A percentile compares a stretch with the other conserved stretches of the same genome.
phyloP scores from a whole-genome alignment of 192 early-diverging fungal species.

The Gaertneriomyces semiglobifer region DNA sequence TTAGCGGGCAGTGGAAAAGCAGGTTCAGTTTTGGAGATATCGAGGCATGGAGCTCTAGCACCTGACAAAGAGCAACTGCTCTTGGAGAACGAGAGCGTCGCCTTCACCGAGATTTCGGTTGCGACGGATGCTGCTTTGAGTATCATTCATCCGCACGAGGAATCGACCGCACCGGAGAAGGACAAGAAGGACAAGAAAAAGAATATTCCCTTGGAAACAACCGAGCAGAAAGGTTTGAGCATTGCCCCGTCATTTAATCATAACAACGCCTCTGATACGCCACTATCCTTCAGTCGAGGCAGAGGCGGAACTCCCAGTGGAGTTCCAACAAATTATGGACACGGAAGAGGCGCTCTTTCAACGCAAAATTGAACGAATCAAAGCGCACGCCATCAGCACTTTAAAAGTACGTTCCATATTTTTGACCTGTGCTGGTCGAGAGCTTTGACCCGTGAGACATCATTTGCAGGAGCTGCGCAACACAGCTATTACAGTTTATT shows the following conservation, averaged over 20 bases:
- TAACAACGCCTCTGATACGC: neutral
- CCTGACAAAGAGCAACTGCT: constrained; percentile 24
- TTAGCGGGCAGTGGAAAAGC: neutral
- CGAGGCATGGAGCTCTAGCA: neutral
- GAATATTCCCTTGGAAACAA: neutral
- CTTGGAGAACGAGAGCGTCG: constrained; percentile 28
- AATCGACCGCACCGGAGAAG: constrained; percentile 29
- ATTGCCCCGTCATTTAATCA: too few relatives aligned
- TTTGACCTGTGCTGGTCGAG: too few relatives aligned
- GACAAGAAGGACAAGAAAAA: constrained; percentile 52
- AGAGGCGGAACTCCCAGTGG: constrained; percentile 44
- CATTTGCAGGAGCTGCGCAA: constrained; percentile 46
- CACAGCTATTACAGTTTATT: constrained; percentile 52
- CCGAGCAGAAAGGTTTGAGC: constrained; percentile 20
- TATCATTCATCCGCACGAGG: constrained; percentile 34
- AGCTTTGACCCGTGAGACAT: too few relatives aligned
- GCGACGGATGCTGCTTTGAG: constrained; percentile 36
- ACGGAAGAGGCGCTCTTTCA: constrained; percentile 47
- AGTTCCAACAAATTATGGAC: constrained; percentile 46
- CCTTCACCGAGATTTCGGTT: constrained; percentile 43
- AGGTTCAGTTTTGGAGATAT: constrained; percentile 24
- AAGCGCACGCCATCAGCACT: constrained; percentile 36
- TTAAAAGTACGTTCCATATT: constrained; percentile 31
- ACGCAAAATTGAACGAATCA: constrained; percentile 44
- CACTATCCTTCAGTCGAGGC: constrained; percentile 33